These are phyloP conservation scores for Naganishia liquefaciens DNA, from an alignment of 1,284 basidiomycete species.

Conservation along the genomic window DNA sequence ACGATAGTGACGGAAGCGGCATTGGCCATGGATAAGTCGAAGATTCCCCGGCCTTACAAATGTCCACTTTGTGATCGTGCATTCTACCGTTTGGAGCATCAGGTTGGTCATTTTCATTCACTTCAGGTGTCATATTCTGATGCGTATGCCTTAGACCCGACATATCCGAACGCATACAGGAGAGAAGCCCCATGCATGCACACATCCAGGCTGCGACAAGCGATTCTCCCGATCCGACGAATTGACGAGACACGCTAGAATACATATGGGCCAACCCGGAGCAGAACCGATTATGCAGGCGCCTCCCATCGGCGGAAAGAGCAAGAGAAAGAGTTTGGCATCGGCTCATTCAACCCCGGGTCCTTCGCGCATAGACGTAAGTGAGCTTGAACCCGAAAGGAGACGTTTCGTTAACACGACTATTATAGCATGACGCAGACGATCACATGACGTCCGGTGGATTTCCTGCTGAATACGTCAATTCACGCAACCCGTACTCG, in stretches of 20 bases:
- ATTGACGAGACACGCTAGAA: conserved; percentile 91
- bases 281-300: conserved; percentile 11
- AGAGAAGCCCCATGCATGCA: conserved; percentile 94
- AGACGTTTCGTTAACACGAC: conserved; percentile 11
- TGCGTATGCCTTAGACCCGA: conserved; percentile 67
- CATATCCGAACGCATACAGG: conserved; percentile 98
- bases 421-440: conserved; percentile 42
- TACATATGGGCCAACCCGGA: conserved; percentile 64
- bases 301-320: conserved; percentile 30
- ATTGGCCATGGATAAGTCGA: conserved; percentile 57
- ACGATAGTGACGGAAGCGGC: conserved; percentile 51
- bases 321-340: conserved; percentile 39
- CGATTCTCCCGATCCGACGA: conserved; percentile 97
- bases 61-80: conserved; percentile 89
- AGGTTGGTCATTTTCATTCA: conserved; percentile 60
- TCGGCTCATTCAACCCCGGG: conserved; percentile 37
- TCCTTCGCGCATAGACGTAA: conserved; percentile 44
- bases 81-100: conserved; percentile 88
- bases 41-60: conserved; percentile 81
- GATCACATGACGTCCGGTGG: conserved; percentile 38
- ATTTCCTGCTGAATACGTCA: conserved; percentile 38
- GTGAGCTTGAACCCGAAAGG: neutral
- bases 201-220: conserved; percentile 93
- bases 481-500: conserved; percentile 29
- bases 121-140: neutral